phyloP scores from a whole-genome alignment of 2,329 filamentous ascomycete species.

The Fusarium tjaetaba region DNA sequence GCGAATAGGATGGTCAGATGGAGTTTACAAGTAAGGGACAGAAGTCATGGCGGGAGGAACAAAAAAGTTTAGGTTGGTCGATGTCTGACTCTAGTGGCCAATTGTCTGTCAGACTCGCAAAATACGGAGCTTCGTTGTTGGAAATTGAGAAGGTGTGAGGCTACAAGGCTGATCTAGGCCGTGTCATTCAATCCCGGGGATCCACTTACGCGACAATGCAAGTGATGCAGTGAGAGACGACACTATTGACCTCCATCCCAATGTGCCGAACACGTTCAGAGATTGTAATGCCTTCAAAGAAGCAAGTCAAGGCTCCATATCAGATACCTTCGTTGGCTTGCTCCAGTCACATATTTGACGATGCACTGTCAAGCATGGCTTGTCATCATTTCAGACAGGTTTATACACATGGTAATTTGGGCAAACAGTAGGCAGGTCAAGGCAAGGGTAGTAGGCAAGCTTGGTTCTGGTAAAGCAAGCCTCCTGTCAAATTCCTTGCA shows the following conservation, averaged over 20 bases:
- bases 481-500: neutral
- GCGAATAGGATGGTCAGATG: slow-evolving; percentile 3
- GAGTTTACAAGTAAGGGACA: slow-evolving; percentile 11
- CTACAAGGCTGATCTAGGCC: slow-evolving; percentile 50
- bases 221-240: neutral
- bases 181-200: slow-evolving; percentile 32
- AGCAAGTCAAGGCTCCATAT: neutral
- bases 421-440: neutral
- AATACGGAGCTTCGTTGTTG: slow-evolving; percentile 37
- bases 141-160: slow-evolving; percentile 45
- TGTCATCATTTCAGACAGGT: neutral
- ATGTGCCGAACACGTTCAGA: too few relatives aligned
- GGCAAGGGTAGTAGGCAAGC: neutral
- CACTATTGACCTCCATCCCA: neutral
- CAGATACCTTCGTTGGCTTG: neutral
- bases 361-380: neutral
- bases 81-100: slow-evolving; percentile 32
- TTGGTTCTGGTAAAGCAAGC: neutral
- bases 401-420: neutral
- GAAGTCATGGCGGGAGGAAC: slow-evolving; percentile 31
- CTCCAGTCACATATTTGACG: neutral
- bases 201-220: slow-evolving; percentile 27
- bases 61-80: slow-evolving; percentile 5
- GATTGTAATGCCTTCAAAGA: neutral
- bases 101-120: slow-evolving; percentile 41